phyloP scores from a whole-genome alignment of 2,329 filamentous ascomycete genomes.

The Plectosphaerella cucumerina region DNA sequence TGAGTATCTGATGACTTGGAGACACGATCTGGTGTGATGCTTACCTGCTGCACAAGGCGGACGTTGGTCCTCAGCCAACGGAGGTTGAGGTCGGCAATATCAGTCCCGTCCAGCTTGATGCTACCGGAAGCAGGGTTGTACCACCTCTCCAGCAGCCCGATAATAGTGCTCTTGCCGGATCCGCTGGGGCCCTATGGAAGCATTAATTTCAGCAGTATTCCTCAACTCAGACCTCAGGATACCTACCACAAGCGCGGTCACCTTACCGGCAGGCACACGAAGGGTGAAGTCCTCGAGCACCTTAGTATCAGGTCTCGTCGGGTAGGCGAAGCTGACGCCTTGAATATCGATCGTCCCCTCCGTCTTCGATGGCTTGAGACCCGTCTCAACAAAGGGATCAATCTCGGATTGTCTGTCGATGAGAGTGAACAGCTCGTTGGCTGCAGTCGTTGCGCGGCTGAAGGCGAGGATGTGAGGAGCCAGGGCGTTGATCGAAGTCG shows the following conservation, averaged over 20 bases:
- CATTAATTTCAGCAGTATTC: background rate
- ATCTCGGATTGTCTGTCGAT: conserved; percentile 20
- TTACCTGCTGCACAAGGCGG: conserved; percentile 21
- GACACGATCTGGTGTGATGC: background rate
- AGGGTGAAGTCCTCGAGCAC: conserved; percentile 61
- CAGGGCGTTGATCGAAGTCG: conserved; percentile 10
- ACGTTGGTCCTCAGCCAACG: conserved; percentile 24
- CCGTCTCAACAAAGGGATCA: conserved; percentile 15
- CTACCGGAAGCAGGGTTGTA: conserved; percentile 33
- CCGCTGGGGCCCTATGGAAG: conserved; percentile 51
- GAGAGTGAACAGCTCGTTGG: conserved; percentile 16
- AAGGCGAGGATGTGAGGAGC: conserved; percentile 16
- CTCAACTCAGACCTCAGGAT: too few relatives aligned
- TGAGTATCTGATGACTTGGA: background rate
- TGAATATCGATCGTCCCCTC: conserved; percentile 47
- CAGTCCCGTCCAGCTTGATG: conserved; percentile 21
- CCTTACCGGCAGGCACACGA: conserved; percentile 58
- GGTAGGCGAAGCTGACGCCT: conserved; percentile 63
- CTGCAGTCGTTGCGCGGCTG: conserved; percentile 15
- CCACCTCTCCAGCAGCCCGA: conserved; percentile 64
- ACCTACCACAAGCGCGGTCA: conserved; percentile 55
- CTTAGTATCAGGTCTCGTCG: conserved; percentile 60
- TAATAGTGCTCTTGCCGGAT: conserved; percentile 64
- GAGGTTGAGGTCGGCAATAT: conserved; percentile 20
- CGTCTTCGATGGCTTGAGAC: conserved; percentile 7